Evolutionary conservation across 345 rosid genomes (phyloP), one percentile per base, ranked within the genome.

Genomic region (Syzygium grande): DNA sequence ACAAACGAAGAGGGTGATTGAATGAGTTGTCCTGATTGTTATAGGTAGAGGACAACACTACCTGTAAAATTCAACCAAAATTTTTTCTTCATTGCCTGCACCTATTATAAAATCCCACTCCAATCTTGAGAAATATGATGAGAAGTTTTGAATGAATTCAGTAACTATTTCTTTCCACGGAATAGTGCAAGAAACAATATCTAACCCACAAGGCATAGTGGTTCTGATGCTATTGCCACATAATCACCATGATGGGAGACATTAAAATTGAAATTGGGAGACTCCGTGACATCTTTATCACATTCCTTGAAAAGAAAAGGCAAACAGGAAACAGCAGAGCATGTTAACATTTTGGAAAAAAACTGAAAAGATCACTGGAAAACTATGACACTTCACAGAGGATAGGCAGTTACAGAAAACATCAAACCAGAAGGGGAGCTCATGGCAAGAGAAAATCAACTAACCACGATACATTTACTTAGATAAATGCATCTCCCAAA

Each of bases 171-270:
- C 95, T 53, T 61, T 89, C 77, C 79, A 54, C 4, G 94, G 96
- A 86, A 89, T 29, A 53, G 19, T 29, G 87, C 84, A 90, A 84
- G 90, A 90, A 86, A 95, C 94, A n/a, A 94, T 86, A 87, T 95
- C 96, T 90, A 95, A 87, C 25, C 97, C 79, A 94, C 96, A 77
- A 94, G 93, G 89, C 96, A 94, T 34, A 94, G 89, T 84, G 97
- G 96, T 85, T 95, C 97, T 85, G 96, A 93, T 91, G 95, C 96
- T 86, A 95, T 93, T 61, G 92, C 95, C 90, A 95, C 96, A 87
- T 89, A 95, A 89, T 95, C 94, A 83, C 97, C 97, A 49, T 95
- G 94, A 87, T 95, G 97, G 83, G 97, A 95, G 46, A 92, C 95
- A 87, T 93, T 94, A 91, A 94, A 95, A 90, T 95, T 94, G 87